Base-by-base conservation (phyloP, 176 grass and related monocot genomes). In the Raddia distichophylla region DNA sequence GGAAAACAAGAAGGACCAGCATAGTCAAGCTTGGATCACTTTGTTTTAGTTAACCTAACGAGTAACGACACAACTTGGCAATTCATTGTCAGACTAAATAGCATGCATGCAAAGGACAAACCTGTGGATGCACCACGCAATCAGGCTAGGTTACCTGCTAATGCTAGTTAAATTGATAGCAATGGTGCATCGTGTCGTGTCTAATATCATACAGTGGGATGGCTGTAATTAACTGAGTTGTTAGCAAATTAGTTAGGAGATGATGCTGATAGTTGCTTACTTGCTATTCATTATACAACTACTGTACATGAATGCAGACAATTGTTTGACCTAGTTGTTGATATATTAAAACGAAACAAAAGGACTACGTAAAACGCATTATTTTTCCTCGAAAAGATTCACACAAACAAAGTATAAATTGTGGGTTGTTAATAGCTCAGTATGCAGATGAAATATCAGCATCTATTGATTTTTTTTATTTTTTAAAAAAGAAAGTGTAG, bases 241-340 rank as follows among this genome's bases (percentile, higher is more conserved):
- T 86, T 90, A 67, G 34, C 45, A 74, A 35, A 90, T 79, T 78
- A 74, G 79, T 90, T 79, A 86, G 68, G 53, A 63, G 75, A 55
- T 86, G 88, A 90, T 79, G 79, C 53, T 74, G 88, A 83, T 82
- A 86, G 83, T 86, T 54, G 74, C 67, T 68, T 67, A 86, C 67
- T 71, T 82, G 58, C 66, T 78, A 62, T 77, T 86, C 61, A 78
- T 76, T 82, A 55, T 78, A 74, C 18, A 74, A 32, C 59, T 57
- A 67, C 18, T 56, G 9, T 66, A 22, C 35, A 82, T 52, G 64
- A 82, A 82, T 72, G 57, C 66, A 86, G 67, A 82, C 60, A 86
- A 60, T 44, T 67, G 34, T 78, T 85, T 89, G 78, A 82, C 82
- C 52, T 77, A 70, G 83, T 60, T 78, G 78, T 86, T 67, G 78